phyloP scores from a whole-genome alignment of 2,329 filamentous ascomycete species.

The Cladophialophora carrionii region DNA sequence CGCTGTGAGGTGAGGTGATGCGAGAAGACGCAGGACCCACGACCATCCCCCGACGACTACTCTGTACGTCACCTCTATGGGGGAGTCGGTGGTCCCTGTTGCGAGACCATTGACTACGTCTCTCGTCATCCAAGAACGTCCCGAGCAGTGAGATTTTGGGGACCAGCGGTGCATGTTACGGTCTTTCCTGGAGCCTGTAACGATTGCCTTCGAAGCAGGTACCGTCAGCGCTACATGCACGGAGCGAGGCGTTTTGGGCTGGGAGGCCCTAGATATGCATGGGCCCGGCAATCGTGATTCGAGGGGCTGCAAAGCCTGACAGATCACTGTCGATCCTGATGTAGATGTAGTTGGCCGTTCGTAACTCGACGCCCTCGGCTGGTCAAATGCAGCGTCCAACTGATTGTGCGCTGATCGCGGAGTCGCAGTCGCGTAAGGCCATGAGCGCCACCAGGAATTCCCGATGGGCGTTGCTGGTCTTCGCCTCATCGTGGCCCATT shows the following conservation, averaged over 20 bases:
- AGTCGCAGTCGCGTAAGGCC: neutral
- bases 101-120: neutral
- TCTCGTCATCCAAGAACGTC: slow-evolving; percentile 11
- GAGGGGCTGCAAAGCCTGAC: slow-evolving; percentile 12
- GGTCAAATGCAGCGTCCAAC: neutral
- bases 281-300: slow-evolving; percentile 6
- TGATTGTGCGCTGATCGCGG: slow-evolving; percentile 1
- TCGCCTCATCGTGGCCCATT: neutral
- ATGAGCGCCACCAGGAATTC: neutral
- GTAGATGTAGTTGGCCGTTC: slow-evolving; percentile 5
- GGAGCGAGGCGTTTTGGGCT: slow-evolving; percentile 10
- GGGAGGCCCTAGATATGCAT: neutral
- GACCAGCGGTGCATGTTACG: neutral
- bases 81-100: neutral
- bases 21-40: slow-evolving; percentile 8
- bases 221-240: slow-evolving; percentile 20
- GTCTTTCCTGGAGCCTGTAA: neutral
- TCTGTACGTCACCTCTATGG: neutral
- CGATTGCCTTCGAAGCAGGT: slow-evolving; percentile 3
- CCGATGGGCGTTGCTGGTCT: slow-evolving; percentile 1
- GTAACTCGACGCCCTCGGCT: neutral
- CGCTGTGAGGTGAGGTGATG: slow-evolving; percentile 17
- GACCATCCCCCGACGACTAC: neutral
- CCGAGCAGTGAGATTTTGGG: neutral
- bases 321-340: slow-evolving; percentile 13